phyloP scores from a whole-genome alignment of 257 asterid species.

The Verbascum thapsus region DNA sequence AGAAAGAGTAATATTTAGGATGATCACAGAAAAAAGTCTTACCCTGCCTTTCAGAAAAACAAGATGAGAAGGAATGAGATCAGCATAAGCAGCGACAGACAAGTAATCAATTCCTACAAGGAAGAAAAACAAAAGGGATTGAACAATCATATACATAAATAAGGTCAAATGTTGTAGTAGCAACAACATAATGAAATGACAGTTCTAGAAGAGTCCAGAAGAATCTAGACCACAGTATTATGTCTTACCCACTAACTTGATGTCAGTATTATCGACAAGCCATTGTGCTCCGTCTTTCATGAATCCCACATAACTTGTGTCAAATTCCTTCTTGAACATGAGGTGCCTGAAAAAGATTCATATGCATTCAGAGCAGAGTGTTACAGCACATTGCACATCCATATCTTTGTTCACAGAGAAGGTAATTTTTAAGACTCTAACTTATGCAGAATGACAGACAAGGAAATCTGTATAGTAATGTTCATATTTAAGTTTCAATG shows the following conservation, averaged over 20 bases:
- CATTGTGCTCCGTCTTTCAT: constrained; percentile 94
- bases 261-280: constrained; percentile 93
- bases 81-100: constrained; percentile 88
- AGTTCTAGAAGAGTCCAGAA: too few species aligned
- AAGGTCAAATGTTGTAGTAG: not conserved
- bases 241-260: constrained; percentile 86
- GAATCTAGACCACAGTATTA: not conserved
- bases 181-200: not conserved
- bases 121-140: constrained; percentile 24
- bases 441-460: too few species aligned
- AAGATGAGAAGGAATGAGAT: constrained; percentile 78
- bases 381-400: too few species aligned
- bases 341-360: constrained; percentile 63
- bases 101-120: constrained; percentile 85
- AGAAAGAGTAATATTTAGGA: not conserved
- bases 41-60: constrained; percentile 84
- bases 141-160: constrained; percentile 13
- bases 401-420: too few species aligned
- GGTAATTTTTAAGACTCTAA: too few species aligned
- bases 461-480: too few species aligned
- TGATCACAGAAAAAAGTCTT: constrained; percentile 30
- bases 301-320: constrained; percentile 90
- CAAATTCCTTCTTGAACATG: constrained; percentile 82
- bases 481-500: constrained; percentile 4
- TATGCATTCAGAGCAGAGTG: not conserved